A percentile compares a stretch with the other conserved stretches of the same genome.
phyloP scores from a whole-genome alignment of 495 filamentous ascomycete genomes.

The Tuber magnatum region DNA sequence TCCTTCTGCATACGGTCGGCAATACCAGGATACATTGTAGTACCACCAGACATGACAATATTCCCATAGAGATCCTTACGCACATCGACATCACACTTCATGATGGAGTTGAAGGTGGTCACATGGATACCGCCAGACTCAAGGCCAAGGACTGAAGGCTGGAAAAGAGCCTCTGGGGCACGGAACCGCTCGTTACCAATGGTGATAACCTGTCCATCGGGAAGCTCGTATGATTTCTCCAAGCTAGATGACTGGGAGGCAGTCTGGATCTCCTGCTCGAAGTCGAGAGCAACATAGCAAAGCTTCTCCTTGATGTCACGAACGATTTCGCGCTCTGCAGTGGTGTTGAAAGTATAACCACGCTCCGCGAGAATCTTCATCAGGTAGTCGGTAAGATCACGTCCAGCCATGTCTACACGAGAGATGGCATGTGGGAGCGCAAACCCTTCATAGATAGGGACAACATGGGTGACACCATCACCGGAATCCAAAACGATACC shows the following conservation, averaged over 20 bases:
- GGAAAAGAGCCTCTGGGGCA: constrained; percentile 94
- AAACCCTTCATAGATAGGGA: constrained; percentile 97
- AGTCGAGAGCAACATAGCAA: constrained; percentile 86
- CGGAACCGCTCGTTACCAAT: constrained; percentile 93
- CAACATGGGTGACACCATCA: constrained; percentile 94
- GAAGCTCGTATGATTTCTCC: constrained; percentile 99
- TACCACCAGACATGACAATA: constrained; percentile 92
- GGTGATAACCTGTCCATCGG: constrained; percentile 99
- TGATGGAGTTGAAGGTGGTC: constrained; percentile 93
- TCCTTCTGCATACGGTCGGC: constrained; percentile 99
- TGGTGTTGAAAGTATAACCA: constrained; percentile 92
- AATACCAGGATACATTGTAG: constrained; percentile 98
- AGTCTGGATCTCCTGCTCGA: constrained; percentile 99
- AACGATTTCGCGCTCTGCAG: constrained; percentile 96
- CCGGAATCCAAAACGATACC: constrained; percentile 93
- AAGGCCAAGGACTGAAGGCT: constrained; percentile 91
- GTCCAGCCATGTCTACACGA: constrained; percentile 93
- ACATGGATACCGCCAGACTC: constrained; percentile 97
- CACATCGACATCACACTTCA: constrained; percentile 92
- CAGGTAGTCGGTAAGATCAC: constrained; percentile 94
- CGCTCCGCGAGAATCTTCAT: constrained; percentile 85
- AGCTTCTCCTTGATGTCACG: constrained; percentile 93
- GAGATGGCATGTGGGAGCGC: constrained; percentile 91
- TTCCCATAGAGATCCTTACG: constrained; percentile 90
- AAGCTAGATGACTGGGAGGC: constrained; percentile 93